Conservation (phyloP, 140 eudicot species). For the Flaveria floridana region DNA sequence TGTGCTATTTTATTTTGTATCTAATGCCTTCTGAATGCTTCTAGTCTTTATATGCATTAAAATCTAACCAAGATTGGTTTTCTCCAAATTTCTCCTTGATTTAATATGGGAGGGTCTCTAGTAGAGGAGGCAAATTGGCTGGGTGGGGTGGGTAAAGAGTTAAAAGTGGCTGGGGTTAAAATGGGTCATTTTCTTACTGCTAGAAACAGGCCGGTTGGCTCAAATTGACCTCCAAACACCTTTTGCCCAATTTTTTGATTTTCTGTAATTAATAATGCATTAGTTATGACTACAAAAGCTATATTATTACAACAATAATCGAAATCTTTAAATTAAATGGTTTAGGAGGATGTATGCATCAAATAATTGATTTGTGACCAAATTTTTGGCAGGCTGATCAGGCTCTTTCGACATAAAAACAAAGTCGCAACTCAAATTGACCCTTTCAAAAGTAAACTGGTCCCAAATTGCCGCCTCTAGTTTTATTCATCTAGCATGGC, state of each 20-base stretch:
- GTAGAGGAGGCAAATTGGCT: neutral
- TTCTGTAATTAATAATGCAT: neutral
- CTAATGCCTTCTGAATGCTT: neutral
- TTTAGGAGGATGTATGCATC: neutral
- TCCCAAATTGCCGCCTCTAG: neutral
- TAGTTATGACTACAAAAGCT: neutral
- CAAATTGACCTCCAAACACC: neutral
- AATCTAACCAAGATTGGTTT: slow-evolving; percentile 13
- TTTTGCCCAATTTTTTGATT: neutral
- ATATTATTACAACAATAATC: neutral
- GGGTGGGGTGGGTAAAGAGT: neutral
- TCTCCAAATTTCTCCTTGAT: neutral
- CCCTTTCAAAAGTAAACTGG: slow-evolving; percentile 5
- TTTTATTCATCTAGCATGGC: slow-evolving; percentile 1
- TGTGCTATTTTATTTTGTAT: neutral
- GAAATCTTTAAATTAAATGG: slow-evolving; percentile 4
- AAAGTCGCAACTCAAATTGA: neutral
- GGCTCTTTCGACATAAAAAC: slow-evolving; percentile 1
- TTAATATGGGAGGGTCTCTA: neutral
- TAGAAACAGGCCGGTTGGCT: neutral
- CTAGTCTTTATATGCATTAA: neutral
- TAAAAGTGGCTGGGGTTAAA: neutral
- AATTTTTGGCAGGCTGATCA: neutral
- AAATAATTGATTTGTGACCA: neutral
- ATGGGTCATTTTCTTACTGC: neutral